A percentile compares a stretch with the other conserved stretches of the same genome.
Conservation (phyloP, 179 eudicot genomes). For the Beta corolliflora region DNA sequence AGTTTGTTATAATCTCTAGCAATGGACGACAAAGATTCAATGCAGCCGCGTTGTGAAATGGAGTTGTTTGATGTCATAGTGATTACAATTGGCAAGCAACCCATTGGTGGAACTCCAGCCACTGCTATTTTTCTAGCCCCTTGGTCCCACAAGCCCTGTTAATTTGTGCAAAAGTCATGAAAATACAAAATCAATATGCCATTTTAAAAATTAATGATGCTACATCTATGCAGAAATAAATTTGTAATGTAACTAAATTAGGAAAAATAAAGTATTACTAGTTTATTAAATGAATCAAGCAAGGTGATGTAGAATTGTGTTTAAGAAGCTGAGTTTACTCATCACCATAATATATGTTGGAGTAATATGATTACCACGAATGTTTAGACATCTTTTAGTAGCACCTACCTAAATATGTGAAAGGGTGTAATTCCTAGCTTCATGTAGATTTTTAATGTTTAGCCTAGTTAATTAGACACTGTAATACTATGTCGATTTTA, state of each 20-base stretch:
- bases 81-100: conserved; percentile 47
- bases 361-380: neutral
- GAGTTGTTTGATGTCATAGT: conserved; percentile 26
- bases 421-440: neutral
- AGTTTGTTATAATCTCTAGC: conserved; percentile 40
- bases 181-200: too few species aligned
- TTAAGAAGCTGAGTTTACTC: too few species aligned
- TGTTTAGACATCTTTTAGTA: neutral
- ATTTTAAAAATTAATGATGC: too few species aligned
- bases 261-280: too few species aligned
- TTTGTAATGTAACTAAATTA: too few species aligned
- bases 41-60: conserved; percentile 27
- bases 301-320: too few species aligned
- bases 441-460: too few species aligned
- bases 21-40: conserved; percentile 29
- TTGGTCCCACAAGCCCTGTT: conserved; percentile 37
- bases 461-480: too few species aligned
- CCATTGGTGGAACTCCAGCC: conserved; percentile 47
- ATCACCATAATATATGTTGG: too few species aligned
- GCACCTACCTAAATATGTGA: neutral
- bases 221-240: too few species aligned
- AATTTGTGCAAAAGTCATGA: neutral
- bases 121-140: conserved; percentile 44
- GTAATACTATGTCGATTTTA: too few species aligned
- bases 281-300: too few species aligned